Conservation (phyloP, 257 asterid genomes). For the Coffea eugenioides region DNA sequence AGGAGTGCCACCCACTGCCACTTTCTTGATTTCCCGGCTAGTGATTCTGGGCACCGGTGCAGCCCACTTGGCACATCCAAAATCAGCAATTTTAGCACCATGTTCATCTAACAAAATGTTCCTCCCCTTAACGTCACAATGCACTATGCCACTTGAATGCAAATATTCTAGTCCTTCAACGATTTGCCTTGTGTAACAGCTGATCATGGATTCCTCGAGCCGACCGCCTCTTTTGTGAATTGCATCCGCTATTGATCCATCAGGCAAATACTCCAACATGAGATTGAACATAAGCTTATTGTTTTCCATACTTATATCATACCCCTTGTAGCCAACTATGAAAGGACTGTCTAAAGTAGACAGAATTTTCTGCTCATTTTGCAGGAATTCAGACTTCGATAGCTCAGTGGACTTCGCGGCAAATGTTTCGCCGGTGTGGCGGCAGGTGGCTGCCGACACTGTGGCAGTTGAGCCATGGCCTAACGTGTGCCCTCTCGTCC, state of each 20-base stretch:
- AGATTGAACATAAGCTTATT: conserved; percentile 41
- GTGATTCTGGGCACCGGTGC: conserved; percentile 7
- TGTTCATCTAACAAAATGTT: conserved; percentile 44
- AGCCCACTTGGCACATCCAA: conserved; percentile 62
- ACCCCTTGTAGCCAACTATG: conserved; percentile 51
- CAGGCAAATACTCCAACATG: conserved; percentile 49
- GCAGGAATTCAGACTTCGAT: conserved; percentile 34
- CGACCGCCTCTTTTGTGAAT: conserved; percentile 31
- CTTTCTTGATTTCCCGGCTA: background rate
- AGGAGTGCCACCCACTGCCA: conserved; percentile 57
- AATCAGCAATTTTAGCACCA: conserved; percentile 61
- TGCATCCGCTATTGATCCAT: conserved; percentile 42
- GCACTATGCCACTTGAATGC: conserved; percentile 65
- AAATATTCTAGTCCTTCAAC: conserved; percentile 52
- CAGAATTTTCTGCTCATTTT: conserved; percentile 48
- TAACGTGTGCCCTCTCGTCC: conserved; percentile 66
- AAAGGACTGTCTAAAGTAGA: conserved; percentile 38
- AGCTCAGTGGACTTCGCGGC: conserved; percentile 75
- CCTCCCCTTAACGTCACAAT: conserved; percentile 74
- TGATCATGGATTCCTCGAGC: conserved; percentile 36
- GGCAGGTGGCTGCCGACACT: conserved; percentile 48
- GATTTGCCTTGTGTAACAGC: conserved; percentile 40
- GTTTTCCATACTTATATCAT: conserved; percentile 41
- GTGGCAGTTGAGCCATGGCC: conserved; percentile 77
- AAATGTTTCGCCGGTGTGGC: conserved; percentile 27